Base-by-base conservation (phyloP, 345 rosid species). In the Microthlaspi erraticum region DNA sequence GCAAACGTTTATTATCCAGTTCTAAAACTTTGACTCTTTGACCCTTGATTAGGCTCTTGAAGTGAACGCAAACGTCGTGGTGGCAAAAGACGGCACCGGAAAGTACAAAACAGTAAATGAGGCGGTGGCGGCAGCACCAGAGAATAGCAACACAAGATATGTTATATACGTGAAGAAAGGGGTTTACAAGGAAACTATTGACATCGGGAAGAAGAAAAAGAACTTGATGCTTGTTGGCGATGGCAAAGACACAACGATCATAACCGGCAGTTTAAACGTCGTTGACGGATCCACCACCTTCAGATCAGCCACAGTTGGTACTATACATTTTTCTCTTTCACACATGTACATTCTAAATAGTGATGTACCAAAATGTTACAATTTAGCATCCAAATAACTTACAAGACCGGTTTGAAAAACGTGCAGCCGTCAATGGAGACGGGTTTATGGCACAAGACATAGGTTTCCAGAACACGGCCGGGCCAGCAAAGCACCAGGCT, bases 381-480 rank as follows among this genome's bases (percentile, higher is more conserved):
- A 29, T 29, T 18, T 41, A 42, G 60, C 19, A 31, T 18, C 10
- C 19, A 0, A 46, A 16, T 26, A 17, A 48, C 43, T 66, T 1
- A 66, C 39, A 41, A 50, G 17, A 43, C 10, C 33, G 8, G 5
- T 23, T 52, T 41, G 41, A 26, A 60, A 68, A 59, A 54, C 8
- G 14, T 44, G 62, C 78, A 90, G 96, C 93, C 4, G 96, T 85
- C 1, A 81, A 80, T 11, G 98, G 96, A 5, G 84, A 92, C 42
- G 97, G 93, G n/a, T 93, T 93, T 43, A 90, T 93, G 46, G 97
- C 93, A 10, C 91, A 92, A 62, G 97, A 86, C 81, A 74, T 88
- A 29, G 75, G 92, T 74, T 84, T 93, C 70, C 92, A 85, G 70
- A 90, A 88, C 78, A 88, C 87, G 14, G 97, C 96, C 0, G 93